Conservation (phyloP, 257 asterid species). For the Knoxia roxburghii region DNA sequence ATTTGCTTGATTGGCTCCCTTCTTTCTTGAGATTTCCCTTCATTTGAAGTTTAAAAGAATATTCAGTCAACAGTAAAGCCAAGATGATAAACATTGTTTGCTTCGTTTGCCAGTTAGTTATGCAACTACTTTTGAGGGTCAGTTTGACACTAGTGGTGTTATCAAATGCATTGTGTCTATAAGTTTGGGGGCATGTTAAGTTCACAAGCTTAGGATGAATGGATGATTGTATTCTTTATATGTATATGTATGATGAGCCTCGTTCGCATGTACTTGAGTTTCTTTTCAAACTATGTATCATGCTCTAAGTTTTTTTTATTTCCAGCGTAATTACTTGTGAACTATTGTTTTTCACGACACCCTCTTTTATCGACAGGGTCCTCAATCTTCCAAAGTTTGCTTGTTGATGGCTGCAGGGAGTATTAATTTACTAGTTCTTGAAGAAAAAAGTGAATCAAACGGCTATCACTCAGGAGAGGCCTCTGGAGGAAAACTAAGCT, state of each 20-base stretch:
- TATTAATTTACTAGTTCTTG: slow-evolving; percentile 21
- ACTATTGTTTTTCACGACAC: neutral
- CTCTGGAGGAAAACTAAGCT: slow-evolving; percentile 18
- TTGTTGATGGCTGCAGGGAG: slow-evolving; percentile 56
- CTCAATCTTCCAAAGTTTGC: slow-evolving; percentile 11
- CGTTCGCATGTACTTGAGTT: neutral
- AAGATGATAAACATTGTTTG: neutral
- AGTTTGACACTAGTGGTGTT: neutral
- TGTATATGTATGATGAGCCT: too few species aligned
- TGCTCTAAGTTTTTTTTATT: neutral
- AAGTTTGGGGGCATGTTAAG: neutral
- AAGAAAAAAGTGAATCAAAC: slow-evolving; percentile 24
- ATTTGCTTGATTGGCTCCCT: neutral
- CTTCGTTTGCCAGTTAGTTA: slow-evolving; percentile 1
- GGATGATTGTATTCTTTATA: too few species aligned
- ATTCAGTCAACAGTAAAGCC: neutral
- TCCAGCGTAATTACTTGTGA: neutral
- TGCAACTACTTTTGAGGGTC: slow-evolving; percentile 2
- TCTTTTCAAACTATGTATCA: neutral
- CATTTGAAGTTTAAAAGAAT: neutral
- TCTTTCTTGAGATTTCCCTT: neutral
- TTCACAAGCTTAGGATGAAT: slow-evolving; percentile 1
- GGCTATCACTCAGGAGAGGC: slow-evolving; percentile 8
- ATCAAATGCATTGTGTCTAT: neutral
- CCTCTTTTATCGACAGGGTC: slow-evolving; percentile 21